Conservation (phyloP, 1,139 yeast genomes). For the Casaregolazyma lundiana region DNA sequence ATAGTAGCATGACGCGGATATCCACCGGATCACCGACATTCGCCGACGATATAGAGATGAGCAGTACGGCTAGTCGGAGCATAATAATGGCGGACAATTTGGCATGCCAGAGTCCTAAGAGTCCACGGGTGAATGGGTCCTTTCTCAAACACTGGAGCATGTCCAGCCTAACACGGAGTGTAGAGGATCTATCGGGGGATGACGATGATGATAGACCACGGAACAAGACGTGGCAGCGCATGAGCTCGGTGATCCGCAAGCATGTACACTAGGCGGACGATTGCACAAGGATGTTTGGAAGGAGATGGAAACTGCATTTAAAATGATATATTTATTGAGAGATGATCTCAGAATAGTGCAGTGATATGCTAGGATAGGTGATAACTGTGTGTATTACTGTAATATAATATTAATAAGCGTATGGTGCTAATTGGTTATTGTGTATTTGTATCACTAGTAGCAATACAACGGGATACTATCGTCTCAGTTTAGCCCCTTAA, state of each 20-base stretch:
- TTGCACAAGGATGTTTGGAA: too few species aligned
- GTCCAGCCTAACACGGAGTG: background rate
- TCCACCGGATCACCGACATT: constrained; percentile 8
- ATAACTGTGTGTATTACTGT: too few species aligned
- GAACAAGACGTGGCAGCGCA: background rate
- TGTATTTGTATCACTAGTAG: too few species aligned
- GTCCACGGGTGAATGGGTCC: background rate
- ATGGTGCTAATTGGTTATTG: too few species aligned
- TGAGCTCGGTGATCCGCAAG: background rate
- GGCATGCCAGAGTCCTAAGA: background rate
- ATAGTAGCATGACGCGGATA: constrained; percentile 4
- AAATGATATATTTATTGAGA: too few species aligned
- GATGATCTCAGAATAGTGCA: too few species aligned
- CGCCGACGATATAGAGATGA: constrained; percentile 4
- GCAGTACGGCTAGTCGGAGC: background rate
- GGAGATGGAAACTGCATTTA: too few species aligned
- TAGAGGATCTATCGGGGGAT: background rate
- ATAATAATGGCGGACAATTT: background rate
- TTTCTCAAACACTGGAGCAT: background rate
- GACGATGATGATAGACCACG: background rate
- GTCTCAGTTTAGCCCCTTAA: too few species aligned
- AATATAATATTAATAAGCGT: too few species aligned
- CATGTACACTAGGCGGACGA: background rate
- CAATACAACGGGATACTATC: too few species aligned
- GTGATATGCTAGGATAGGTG: too few species aligned